Conservation (phyloP, 2,329 filamentous ascomycete genomes). For the Colletotrichum simmondsii region DNA sequence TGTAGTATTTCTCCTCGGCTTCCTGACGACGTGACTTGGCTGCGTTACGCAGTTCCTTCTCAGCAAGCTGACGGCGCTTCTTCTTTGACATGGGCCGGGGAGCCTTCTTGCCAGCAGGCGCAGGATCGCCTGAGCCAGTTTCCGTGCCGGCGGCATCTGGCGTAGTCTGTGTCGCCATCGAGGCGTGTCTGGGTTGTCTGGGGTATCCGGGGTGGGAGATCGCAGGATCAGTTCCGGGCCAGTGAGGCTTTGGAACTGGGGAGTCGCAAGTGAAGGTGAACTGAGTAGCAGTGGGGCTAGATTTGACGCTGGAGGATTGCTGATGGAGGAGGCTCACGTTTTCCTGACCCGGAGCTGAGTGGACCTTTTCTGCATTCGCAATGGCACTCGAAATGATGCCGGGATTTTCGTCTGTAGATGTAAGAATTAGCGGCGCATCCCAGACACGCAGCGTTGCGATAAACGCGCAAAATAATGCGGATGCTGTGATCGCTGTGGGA, state of each 20-base stretch:
- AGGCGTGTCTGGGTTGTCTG: slow-evolving; percentile 36
- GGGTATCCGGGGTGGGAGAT: slow-evolving; percentile 43
- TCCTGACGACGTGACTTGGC: slow-evolving; percentile 82
- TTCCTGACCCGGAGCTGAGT: slow-evolving; percentile 74
- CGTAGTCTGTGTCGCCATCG: slow-evolving; percentile 35
- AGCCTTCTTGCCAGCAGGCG: slow-evolving; percentile 49
- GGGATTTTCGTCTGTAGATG: slow-evolving; percentile 56
- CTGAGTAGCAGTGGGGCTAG: slow-evolving; percentile 80
- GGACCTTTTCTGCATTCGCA: slow-evolving; percentile 82
- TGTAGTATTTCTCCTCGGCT: slow-evolving; percentile 80
- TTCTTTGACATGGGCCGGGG: slow-evolving; percentile 60
- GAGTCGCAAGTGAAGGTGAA: slow-evolving; percentile 98
- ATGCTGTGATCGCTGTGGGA: not conserved
- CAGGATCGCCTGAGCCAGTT: not conserved
- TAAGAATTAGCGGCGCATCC: slow-evolving; percentile 34
- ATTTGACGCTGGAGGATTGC: slow-evolving; percentile 66
- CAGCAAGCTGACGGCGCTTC: slow-evolving; percentile 73
- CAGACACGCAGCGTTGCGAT: not conserved
- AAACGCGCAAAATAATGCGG: not conserved
- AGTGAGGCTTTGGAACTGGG: slow-evolving; percentile 82
- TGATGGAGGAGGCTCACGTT: slow-evolving; percentile 83
- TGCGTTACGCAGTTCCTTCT: slow-evolving; percentile 78
- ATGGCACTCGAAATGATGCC: slow-evolving; percentile 95
- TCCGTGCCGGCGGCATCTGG: slow-evolving; percentile 1
- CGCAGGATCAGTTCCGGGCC: slow-evolving; percentile 68